A percentile compares a stretch with the other conserved stretches of the same genome.
phyloP scores from a whole-genome alignment of 1,139 yeast species.

The Yamadazyma conglobata region DNA sequence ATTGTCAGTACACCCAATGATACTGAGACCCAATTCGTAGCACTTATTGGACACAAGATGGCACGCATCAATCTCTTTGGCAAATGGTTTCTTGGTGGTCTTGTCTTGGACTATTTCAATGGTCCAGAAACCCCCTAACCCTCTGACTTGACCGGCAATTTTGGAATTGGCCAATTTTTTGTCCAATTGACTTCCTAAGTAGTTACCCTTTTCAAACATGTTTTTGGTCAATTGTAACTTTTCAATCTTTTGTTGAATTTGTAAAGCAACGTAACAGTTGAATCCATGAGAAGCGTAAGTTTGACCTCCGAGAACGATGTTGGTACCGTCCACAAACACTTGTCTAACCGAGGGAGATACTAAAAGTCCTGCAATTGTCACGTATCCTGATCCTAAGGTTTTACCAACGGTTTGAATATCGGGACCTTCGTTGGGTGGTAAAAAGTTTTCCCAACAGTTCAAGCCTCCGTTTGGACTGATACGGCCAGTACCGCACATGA shows the following conservation, averaged over 20 bases:
- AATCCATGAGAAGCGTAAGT: slow-evolving; percentile 62
- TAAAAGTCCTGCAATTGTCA: slow-evolving; percentile 58
- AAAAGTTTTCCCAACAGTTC: slow-evolving; percentile 49
- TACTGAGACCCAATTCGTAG: slow-evolving; percentile 40
- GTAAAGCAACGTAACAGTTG: slow-evolving; percentile 58
- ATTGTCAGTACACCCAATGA: slow-evolving; percentile 43
- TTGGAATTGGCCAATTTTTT: slow-evolving; percentile 24
- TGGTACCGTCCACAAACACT: slow-evolving; percentile 43
- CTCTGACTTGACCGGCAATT: slow-evolving; percentile 57
- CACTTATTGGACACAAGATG: slow-evolving; percentile 31
- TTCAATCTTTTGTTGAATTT: slow-evolving; percentile 51
- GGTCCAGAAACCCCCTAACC: slow-evolving; percentile 60
- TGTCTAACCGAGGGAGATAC: slow-evolving; percentile 48
- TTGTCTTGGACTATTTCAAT: slow-evolving; percentile 53
- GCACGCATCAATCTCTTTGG: slow-evolving; percentile 28
- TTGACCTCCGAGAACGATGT: slow-evolving; percentile 49
- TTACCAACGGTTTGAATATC: slow-evolving; percentile 62
- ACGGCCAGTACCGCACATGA: slow-evolving; percentile 66
- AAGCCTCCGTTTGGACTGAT: slow-evolving; percentile 28
- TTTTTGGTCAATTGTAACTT: slow-evolving; percentile 44
- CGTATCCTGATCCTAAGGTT: slow-evolving; percentile 62
- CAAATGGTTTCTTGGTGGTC: slow-evolving; percentile 45
- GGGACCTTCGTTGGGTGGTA: slow-evolving; percentile 47
- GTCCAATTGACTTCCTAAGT: slow-evolving; percentile 42
- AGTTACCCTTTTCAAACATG: slow-evolving; percentile 46